phyloP scores from a whole-genome alignment of 345 rosid genomes.

The Citrus hindsii region DNA sequence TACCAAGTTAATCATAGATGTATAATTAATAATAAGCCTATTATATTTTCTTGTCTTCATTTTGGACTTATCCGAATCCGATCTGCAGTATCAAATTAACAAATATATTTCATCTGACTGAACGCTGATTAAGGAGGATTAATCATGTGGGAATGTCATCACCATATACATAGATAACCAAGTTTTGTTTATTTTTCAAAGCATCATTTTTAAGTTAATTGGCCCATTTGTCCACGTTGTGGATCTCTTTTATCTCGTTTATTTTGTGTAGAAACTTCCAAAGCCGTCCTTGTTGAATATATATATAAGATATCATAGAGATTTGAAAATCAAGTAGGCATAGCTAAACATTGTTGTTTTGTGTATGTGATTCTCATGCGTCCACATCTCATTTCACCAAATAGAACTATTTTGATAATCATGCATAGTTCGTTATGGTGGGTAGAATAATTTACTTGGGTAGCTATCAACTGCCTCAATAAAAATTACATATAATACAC shows the following conservation, averaged over 20 bases:
- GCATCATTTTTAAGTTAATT: background rate
- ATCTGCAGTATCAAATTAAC: background rate
- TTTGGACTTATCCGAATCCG: background rate
- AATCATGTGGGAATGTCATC: background rate
- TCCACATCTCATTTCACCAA: background rate
- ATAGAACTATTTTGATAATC: background rate
- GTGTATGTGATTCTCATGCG: background rate
- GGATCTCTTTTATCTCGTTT: too few relatives aligned
- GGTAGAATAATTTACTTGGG: background rate
- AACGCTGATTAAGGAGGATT: background rate
- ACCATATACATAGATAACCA: background rate
- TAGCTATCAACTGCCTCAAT: background rate
- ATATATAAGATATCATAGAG: background rate
- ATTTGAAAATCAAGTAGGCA: background rate
- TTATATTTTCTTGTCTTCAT: background rate
- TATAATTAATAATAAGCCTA: background rate
- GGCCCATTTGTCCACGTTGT: background rate
- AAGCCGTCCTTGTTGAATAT: background rate
- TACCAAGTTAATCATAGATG: background rate
- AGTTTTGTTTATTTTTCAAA: background rate
- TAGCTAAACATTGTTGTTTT: conserved; percentile 4
- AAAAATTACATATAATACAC: background rate
- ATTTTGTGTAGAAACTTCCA: background rate
- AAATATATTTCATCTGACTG: background rate
- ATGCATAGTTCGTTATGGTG: background rate